Conservation (phyloP, 1,284 basidiomycete species). For the Veloboletus limbatus region DNA sequence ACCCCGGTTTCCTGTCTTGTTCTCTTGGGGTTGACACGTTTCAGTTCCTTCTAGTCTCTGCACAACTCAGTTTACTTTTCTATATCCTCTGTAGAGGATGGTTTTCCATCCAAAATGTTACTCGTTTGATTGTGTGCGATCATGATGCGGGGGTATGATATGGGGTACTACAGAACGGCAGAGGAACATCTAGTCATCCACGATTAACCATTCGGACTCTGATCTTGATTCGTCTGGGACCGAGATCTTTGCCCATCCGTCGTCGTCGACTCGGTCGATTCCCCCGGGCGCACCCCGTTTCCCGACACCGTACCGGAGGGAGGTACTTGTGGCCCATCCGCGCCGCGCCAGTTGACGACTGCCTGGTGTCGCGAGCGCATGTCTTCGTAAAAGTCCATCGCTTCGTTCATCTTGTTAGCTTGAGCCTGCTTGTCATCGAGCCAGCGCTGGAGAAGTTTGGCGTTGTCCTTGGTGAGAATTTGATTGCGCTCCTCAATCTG, state of each 20-base stretch:
- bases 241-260: constrained; percentile 74
- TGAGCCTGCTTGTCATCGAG: constrained; percentile 91
- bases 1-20: constrained; percentile 14
- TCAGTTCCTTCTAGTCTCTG: constrained; percentile 22
- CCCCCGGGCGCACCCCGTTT: constrained; percentile 63
- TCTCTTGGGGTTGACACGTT: constrained; percentile 22
- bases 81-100: constrained; percentile 33
- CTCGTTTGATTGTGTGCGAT: constrained; percentile 14
- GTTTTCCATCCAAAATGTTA: constrained; percentile 31
- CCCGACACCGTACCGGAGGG: constrained; percentile 49
- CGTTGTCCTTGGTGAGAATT: constrained; percentile 88
- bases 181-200: constrained; percentile 39
- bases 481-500: constrained; percentile 87
- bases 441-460: constrained; percentile 92
- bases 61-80: constrained; percentile 20
- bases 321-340: constrained; percentile 31
- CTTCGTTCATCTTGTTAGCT: constrained; percentile 94
- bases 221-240: constrained; percentile 62
- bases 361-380: constrained; percentile 69
- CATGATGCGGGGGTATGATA: constrained; percentile 21
- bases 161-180: constrained; percentile 13
- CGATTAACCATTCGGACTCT: constrained; percentile 85
- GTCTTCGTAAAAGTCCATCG: constrained; percentile 79
- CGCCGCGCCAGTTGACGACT: constrained; percentile 52
- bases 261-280: constrained; percentile 48